Evolutionary conservation across 2,329 filamentous ascomycete species (phyloP).

Genomic region (Aspergillus tanneri): DNA sequence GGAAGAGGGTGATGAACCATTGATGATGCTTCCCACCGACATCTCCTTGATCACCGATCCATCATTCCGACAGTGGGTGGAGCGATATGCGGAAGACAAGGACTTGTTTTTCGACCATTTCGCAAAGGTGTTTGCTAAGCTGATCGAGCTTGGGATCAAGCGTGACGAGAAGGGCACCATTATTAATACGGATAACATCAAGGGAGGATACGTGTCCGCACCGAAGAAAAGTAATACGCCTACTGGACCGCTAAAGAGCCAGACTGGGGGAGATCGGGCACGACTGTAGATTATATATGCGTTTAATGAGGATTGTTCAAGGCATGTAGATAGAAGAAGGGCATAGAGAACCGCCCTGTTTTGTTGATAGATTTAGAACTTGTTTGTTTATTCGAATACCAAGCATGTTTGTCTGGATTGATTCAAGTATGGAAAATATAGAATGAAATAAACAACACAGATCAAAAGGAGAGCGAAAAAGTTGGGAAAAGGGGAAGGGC

Average conservation of each 20-base stretch:
- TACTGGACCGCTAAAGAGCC: conserved; percentile 24
- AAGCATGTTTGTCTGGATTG: not conserved
- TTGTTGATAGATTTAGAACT: conserved; percentile 6
- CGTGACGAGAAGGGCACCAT: conserved; percentile 55
- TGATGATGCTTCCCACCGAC: conserved; percentile 68
- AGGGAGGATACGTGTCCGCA: conserved; percentile 57
- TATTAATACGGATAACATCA: conserved; percentile 57
- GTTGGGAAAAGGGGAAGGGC: not conserved
- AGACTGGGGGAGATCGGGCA: conserved; percentile 23
- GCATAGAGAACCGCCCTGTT: conserved; percentile 2
- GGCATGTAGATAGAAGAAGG: conserved; percentile 7
- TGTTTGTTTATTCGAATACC: not conserved
- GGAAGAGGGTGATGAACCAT: conserved; percentile 49
- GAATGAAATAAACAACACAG: not conserved
- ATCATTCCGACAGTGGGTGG: conserved; percentile 56
- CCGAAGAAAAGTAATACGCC: conserved; percentile 55
- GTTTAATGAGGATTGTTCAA: conserved; percentile 11
- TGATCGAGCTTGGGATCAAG: conserved; percentile 61
- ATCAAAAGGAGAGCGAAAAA: not conserved
- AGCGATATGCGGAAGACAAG: conserved; percentile 60
- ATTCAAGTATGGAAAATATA: not conserved
- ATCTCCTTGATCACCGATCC: conserved; percentile 58
- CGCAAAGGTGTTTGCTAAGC: conserved; percentile 57
- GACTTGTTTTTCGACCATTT: conserved; percentile 63
- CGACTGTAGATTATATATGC: conserved; percentile 25